phyloP scores from a whole-genome alignment of 176 grass and related monocot genomes.

The Calamus simplicifolius region DNA sequence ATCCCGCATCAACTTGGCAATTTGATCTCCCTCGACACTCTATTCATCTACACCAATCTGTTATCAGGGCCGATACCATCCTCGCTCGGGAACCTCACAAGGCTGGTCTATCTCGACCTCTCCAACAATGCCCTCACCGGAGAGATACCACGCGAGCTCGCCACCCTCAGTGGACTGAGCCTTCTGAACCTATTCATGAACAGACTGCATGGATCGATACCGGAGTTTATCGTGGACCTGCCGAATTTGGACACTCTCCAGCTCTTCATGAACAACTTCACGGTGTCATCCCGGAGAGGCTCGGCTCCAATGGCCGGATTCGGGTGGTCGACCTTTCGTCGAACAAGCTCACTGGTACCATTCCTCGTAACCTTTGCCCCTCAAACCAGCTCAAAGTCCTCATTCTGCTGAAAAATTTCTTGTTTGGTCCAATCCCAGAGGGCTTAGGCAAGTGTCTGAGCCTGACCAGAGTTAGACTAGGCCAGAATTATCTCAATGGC shows the following conservation, averaged over 20 bases:
- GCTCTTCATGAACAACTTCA: conserved; percentile 99
- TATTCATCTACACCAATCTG: not conserved
- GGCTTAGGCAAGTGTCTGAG: conserved; percentile 57
- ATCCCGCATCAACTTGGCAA: conserved; percentile 53
- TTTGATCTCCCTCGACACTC: conserved; percentile 25
- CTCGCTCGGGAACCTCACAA: conserved; percentile 11
- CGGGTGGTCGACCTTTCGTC: conserved; percentile 69
- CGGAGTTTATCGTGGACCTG: conserved; percentile 50
- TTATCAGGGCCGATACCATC: not conserved
- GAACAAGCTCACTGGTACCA: conserved; percentile 64
- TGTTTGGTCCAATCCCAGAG: conserved; percentile 73
- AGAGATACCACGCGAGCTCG: conserved; percentile 52
- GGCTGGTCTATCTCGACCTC: conserved; percentile 62
- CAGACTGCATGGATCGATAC: conserved; percentile 71
- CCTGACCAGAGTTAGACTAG: conserved; percentile 79
- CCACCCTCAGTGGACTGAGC: conserved; percentile 36
- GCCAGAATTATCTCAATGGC: conserved; percentile 97
- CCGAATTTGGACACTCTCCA: conserved; percentile 67
- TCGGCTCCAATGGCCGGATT: conserved; percentile 46
- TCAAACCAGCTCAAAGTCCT: conserved; percentile 51
- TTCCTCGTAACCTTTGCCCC: conserved; percentile 57
- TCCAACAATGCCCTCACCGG: conserved; percentile 92
- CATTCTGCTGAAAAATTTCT: conserved; percentile 88
- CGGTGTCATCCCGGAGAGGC: conserved; percentile 40
- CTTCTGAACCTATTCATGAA: conserved; percentile 96